A percentile compares a stretch with the other conserved stretches of the same genome.
These are phyloP conservation scores for Aschersonia sp. DNA, from an alignment of 2,329 filamentous ascomycete genomes.

Conservation along the genomic window DNA sequence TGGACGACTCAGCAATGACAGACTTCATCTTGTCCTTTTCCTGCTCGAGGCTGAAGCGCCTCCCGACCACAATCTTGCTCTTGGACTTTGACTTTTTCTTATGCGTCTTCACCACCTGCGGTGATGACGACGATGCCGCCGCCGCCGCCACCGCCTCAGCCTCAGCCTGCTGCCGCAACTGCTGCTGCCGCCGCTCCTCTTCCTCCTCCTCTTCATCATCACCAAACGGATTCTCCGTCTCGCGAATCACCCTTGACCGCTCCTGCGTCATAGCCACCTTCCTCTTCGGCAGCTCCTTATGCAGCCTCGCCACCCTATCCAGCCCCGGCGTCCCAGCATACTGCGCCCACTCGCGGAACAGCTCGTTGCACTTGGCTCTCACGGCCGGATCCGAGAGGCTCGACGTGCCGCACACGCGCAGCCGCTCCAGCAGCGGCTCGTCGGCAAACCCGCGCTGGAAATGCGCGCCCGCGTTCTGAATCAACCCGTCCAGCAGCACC, in stretches of 20 bases:
- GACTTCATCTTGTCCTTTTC: conserved; percentile 81
- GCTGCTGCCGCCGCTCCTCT: conserved; percentile 10
- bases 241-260: conserved; percentile 68
- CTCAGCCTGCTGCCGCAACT: conserved; percentile 8
- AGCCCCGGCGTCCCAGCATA: conserved; percentile 75
- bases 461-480: conserved; percentile 80
- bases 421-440: conserved; percentile 78
- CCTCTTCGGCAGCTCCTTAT: conserved; percentile 48
- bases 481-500: conserved; percentile 78
- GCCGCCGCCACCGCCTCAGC: background rate
- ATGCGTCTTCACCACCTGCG: conserved; percentile 22
- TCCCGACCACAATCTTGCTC: conserved; percentile 31
- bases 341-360: conserved; percentile 81
- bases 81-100: conserved; percentile 32
- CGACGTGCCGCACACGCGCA: conserved; percentile 78
- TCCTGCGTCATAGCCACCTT: conserved; percentile 65
- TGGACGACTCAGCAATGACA: conserved; percentile 77
- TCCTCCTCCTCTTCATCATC: conserved; percentile 47
- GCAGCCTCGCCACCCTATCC: conserved; percentile 64
- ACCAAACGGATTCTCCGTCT: conserved; percentile 62
- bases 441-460: conserved; percentile 85
- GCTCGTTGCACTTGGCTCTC: conserved; percentile 71
- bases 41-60: conserved; percentile 68
- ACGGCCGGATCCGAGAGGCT: conserved; percentile 74
- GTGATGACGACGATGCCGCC: background rate